A percentile compares a stretch with the other conserved stretches of the same genome.
These are phyloP conservation scores for Auricularia sp. DNA, from an alignment of 768 basidiomycete species.

Conservation along the genomic window DNA sequence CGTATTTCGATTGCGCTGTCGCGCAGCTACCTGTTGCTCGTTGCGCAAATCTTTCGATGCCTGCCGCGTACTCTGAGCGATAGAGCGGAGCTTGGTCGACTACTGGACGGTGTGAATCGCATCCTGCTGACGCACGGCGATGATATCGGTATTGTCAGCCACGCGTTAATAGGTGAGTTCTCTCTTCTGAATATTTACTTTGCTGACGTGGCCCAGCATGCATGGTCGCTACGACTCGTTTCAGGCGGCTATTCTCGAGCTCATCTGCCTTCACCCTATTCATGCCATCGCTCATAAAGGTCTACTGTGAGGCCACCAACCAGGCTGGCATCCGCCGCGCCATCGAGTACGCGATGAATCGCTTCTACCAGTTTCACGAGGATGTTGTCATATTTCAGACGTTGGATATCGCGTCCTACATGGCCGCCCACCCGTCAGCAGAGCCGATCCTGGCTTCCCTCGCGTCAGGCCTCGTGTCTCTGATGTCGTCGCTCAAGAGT, in stretches of 20 bases:
- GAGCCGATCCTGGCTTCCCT: slow-evolving; percentile 37
- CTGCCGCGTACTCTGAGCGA: slow-evolving; percentile 66
- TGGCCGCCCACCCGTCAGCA: slow-evolving; percentile 39
- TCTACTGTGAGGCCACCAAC: slow-evolving; percentile 51
- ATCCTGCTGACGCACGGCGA: slow-evolving; percentile 59
- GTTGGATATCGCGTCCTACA: slow-evolving; percentile 49
- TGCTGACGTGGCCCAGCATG: slow-evolving; percentile 35
- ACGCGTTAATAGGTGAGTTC: slow-evolving; percentile 58
- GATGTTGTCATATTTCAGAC: slow-evolving; percentile 69
- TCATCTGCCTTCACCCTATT: slow-evolving; percentile 66
- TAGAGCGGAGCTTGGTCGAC: slow-evolving; percentile 51
- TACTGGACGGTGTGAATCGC: slow-evolving; percentile 63
- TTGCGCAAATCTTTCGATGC: slow-evolving; percentile 61
- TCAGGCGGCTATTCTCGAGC: slow-evolving; percentile 63
- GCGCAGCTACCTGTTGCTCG: slow-evolving; percentile 57
- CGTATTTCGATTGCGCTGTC: slow-evolving; percentile 53
- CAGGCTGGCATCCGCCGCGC: slow-evolving; percentile 52
- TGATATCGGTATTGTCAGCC: slow-evolving; percentile 69
- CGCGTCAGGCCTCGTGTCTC: slow-evolving; percentile 42
- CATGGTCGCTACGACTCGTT: slow-evolving; percentile 69
- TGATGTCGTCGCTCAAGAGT: slow-evolving; percentile 49
- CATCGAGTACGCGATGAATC: slow-evolving; percentile 60
- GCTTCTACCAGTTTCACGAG: slow-evolving; percentile 65
- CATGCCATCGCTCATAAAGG: slow-evolving; percentile 61
- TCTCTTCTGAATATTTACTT: slow-evolving; percentile 2